These are phyloP conservation scores for Yamadazyma blattariae DNA, from an alignment of 1,139 yeast species.

Conservation along the genomic window DNA sequence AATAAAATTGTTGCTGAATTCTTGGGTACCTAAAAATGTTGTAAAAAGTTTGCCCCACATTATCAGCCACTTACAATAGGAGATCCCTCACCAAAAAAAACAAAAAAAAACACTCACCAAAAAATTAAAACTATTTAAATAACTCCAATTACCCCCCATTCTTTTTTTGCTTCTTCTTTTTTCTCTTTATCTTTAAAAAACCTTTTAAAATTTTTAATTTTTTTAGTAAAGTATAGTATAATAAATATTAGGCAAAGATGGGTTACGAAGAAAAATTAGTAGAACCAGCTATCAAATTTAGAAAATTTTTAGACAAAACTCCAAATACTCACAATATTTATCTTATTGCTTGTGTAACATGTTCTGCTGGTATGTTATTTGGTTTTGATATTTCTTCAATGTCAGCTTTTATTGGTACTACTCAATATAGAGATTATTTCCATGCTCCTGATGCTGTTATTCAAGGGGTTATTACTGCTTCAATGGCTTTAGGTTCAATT, in stretches of 20 bases:
- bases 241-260: constrained; percentile 20
- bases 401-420: constrained; percentile 54
- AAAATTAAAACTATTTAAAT: too few species aligned
- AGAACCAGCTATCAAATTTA: constrained; percentile 32
- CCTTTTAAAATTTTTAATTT: too few species aligned
- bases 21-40: too few species aligned
- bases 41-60: too few species aligned
- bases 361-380: constrained; percentile 58
- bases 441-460: constrained; percentile 40
- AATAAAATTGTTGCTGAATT: too few species aligned
- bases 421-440: constrained; percentile 32
- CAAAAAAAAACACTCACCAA: too few species aligned
- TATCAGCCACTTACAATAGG: too few species aligned
- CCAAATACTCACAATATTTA: constrained; percentile 45
- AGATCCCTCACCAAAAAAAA: too few species aligned
- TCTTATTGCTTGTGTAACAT: constrained; percentile 45
- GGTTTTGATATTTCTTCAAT: constrained; percentile 72
- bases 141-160: too few species aligned
- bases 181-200: too few species aligned
- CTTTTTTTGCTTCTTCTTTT: too few species aligned
- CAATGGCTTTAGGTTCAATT: constrained; percentile 60
- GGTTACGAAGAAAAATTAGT: constrained; percentile 36
- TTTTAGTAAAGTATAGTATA: too few species aligned
- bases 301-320: constrained; percentile 30
- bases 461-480: constrained; percentile 61